A percentile compares a stretch with the other conserved stretches of the same genome.
These are phyloP conservation scores for Tuber indicum DNA, from an alignment of 495 filamentous ascomycete species.

Conservation along the genomic window DNA sequence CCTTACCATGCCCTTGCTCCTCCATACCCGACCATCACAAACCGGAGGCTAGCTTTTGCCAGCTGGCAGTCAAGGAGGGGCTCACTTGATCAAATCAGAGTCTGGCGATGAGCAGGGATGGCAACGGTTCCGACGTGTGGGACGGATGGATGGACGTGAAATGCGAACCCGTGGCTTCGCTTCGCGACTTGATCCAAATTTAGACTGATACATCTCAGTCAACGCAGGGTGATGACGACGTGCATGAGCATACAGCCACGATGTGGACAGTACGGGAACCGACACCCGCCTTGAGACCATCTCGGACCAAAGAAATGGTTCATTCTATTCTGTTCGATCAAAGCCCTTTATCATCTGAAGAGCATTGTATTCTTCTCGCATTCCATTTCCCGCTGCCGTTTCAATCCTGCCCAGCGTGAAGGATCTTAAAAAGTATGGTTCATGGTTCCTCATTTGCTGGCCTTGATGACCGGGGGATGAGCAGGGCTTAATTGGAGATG, in stretches of 20 bases:
- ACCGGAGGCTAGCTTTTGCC: constrained; percentile 34
- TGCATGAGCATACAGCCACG: constrained; percentile 40
- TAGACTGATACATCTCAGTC: constrained; percentile 42
- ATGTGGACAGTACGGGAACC: constrained; percentile 35
- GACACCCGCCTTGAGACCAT: constrained; percentile 27
- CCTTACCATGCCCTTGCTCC: constrained; percentile 18
- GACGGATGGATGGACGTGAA: constrained; percentile 29
- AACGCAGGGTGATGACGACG: constrained; percentile 42
- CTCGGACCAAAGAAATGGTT: constrained; percentile 13
- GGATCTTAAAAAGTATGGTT: background rate
- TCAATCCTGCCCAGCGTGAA: background rate
- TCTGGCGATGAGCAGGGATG: constrained; percentile 37
- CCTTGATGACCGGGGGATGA: background rate
- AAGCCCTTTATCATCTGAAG: background rate
- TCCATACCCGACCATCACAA: constrained; percentile 28
- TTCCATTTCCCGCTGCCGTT: background rate
- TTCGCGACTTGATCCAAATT: constrained; percentile 41
- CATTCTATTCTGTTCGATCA: constrained; percentile 16
- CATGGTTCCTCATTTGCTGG: background rate
- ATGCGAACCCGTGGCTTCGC: constrained; percentile 41
- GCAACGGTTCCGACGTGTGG: constrained; percentile 35
- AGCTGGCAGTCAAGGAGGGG: constrained; percentile 40
- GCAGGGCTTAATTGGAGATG: background rate
- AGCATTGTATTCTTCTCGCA: constrained; percentile 7
- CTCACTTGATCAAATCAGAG: constrained; percentile 40